These are phyloP conservation scores for Leucoagaricus sp. DNA, from an alignment of 1,284 basidiomycete genomes.

Conservation along the genomic window DNA sequence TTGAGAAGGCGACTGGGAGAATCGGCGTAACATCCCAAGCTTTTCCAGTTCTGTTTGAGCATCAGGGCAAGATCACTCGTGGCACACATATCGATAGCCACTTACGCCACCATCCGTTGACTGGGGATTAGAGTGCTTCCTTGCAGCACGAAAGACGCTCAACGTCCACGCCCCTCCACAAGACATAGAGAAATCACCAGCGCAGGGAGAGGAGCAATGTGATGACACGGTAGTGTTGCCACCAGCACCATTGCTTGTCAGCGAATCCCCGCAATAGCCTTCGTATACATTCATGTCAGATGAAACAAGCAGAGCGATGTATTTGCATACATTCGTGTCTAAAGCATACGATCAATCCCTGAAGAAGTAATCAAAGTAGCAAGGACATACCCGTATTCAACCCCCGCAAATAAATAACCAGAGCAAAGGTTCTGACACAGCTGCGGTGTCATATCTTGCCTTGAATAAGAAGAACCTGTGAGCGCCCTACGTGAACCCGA, in stretches of 20 bases:
- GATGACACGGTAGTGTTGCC: constrained; percentile 22
- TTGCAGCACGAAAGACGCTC: constrained; percentile 26
- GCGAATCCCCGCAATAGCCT: constrained; percentile 35
- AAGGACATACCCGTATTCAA: constrained; percentile 32
- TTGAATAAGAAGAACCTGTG: constrained; percentile 24
- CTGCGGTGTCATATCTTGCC: constrained; percentile 30
- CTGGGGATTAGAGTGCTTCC: neutral
- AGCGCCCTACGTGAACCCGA: constrained; percentile 29
- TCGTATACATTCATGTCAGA: neutral
- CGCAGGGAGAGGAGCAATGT: constrained; percentile 28
- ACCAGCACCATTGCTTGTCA: constrained; percentile 36
- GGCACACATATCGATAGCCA: neutral
- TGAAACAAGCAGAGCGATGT: neutral
- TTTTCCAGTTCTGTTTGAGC: constrained; percentile 17
- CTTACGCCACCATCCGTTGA: constrained; percentile 1
- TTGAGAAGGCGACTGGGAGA: constrained; percentile 27
- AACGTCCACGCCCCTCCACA: constrained; percentile 36
- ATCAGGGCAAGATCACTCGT: neutral
- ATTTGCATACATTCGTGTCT: constrained; percentile 23
- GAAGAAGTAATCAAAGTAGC: neutral
- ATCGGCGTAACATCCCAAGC: constrained; percentile 34
- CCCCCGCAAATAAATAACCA: constrained; percentile 29
- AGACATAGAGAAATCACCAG: constrained; percentile 27
- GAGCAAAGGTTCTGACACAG: constrained; percentile 29
- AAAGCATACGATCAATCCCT: neutral